Evolutionary conservation across 2,329 filamentous ascomycete species (phyloP), one percentile per base, ranked within the genome.

Genomic region (Lachnellula subtilissima): DNA sequence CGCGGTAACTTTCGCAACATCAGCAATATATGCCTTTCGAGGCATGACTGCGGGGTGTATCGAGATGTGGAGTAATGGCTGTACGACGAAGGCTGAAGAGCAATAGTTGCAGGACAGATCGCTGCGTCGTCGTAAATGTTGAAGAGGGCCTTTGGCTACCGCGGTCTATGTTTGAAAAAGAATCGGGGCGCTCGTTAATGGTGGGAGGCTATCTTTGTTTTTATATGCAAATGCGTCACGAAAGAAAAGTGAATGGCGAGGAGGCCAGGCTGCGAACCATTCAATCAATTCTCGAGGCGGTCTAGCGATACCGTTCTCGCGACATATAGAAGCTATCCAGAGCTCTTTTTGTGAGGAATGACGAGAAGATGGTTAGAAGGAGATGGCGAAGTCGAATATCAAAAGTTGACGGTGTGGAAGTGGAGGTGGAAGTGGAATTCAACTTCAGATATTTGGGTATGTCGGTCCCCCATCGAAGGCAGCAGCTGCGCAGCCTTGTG

Each of bases 11-110:
- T 73, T 61, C 28, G 66, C 64, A 35, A 79, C 57, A 67, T 92
- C 87, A 50, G 76, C 73, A 48, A 84, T 76, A 69, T 89, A 92
- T 37, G 81, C 78, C 65, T 79, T 81, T 56, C 85, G 79, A 61
- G 84, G 80, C 88, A 91, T 91, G 32, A 28, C 60, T 49, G 50
- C 4, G 12, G n/a, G 35, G n/a, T 45, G 8, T 50, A 8, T 50
- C 15, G n/a, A n/a, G 17, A 12, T 25, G 46, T 48, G 11, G 22
- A n/a, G 46, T 14, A 28, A 28, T 32, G 28, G 28, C 3, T 32
- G 9, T 32, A 48, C 23, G 35, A 51, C 15, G 23, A 32, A 14
- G 36, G 37, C 28, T 15, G 14, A 32, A 28, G 9, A 19, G 37
- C 8, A 7, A 23, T 32, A 32, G 39, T 45, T 15, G 19, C 5